These are phyloP conservation scores for Hsuehochloa calcarea DNA, from an alignment of 176 grass and related monocot genomes.

Conservation along the genomic window DNA sequence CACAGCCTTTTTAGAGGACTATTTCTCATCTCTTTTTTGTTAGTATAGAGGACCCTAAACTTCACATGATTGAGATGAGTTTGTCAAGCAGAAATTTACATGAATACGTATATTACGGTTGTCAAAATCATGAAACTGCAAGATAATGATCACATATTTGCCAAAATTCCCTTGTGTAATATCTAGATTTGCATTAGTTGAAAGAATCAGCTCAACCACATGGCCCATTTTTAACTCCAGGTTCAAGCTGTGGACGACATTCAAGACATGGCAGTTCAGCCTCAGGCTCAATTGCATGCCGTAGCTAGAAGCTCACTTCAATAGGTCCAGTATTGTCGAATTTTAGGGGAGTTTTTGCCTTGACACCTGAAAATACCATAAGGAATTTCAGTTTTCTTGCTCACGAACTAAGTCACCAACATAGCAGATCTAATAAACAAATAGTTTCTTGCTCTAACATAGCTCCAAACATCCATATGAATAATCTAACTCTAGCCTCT, in stretches of 20 bases:
- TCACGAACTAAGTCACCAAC: neutral
- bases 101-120: neutral
- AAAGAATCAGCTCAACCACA: neutral
- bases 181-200: slow-evolving; percentile 13
- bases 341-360: slow-evolving; percentile 42
- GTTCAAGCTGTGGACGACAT: neutral
- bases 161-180: slow-evolving; percentile 26
- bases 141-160: slow-evolving; percentile 21
- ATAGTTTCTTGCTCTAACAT: no score
- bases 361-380: slow-evolving; percentile 51
- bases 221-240: no score
- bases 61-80: neutral
- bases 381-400: slow-evolving; percentile 20
- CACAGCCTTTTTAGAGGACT: no score
- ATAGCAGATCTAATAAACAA: no score
- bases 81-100: neutral
- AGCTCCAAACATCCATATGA: no score
- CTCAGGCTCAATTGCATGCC: slow-evolving; percentile 35
- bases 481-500: no score
- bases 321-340: slow-evolving; percentile 39
- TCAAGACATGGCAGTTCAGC: slow-evolving; percentile 39
- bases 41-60: no score
- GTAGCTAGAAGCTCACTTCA: slow-evolving; percentile 38
- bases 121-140: neutral
- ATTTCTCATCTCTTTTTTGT: no score